A percentile compares a stretch with the other conserved stretches of the same genome.
Conservation (phyloP, 306 rosid genomes). For the Luffa aegyptiaca region DNA sequence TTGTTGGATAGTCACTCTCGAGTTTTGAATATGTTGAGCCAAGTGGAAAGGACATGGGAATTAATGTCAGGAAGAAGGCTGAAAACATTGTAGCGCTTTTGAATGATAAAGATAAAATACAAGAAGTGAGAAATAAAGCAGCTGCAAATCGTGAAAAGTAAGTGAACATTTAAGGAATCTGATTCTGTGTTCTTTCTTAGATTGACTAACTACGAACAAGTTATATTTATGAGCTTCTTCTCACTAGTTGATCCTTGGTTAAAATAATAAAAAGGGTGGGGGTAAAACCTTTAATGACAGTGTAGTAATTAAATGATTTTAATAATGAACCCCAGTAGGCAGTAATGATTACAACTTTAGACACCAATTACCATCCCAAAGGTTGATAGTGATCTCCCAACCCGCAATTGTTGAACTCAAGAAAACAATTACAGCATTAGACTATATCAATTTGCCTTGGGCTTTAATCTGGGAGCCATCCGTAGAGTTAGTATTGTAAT, state of each 20-base stretch:
- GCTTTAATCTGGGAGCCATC: background rate
- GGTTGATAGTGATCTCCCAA: too few species aligned
- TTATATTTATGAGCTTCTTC: background rate
- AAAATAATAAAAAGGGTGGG: background rate
- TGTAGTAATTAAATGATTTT: background rate
- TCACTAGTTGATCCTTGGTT: background rate
- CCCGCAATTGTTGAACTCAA: too few species aligned
- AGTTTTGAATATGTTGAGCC: constrained; percentile 97
- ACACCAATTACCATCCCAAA: too few species aligned
- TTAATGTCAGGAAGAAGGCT: constrained; percentile 93
- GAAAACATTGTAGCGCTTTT: constrained; percentile 67
- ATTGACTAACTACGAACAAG: background rate
- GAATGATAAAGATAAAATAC: constrained; percentile 90
- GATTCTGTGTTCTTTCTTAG: background rate
- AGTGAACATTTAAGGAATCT: constrained; percentile 19
- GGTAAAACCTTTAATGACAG: background rate
- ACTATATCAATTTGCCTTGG: background rate
- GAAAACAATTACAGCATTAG: background rate
- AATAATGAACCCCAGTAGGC: background rate
- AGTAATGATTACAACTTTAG: background rate
- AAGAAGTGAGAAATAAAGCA: constrained; percentile 81
- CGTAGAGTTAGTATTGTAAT: background rate
- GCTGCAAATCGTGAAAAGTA: constrained; percentile 94
- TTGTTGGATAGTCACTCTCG: constrained; percentile 60
- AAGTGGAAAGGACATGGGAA: constrained; percentile 87